Percentiles rank a stretch among this genome's conserved stretches.
phyloP scores from a whole-genome alignment of 169 alveolate genomes.

The Cryptosporidium ubiquitum region DNA sequence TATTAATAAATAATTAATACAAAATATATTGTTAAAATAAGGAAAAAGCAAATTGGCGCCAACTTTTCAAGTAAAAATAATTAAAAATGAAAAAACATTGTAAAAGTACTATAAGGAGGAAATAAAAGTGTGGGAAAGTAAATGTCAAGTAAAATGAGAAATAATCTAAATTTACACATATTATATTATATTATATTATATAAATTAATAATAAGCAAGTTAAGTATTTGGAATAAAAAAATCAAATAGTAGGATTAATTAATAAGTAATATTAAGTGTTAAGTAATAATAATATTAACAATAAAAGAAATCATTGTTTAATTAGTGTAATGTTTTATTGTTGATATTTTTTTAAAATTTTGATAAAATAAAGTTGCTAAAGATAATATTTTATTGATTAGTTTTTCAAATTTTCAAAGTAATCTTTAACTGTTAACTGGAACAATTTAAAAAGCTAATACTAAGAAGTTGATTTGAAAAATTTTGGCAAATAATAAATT shows the following conservation, averaged over 20 bases:
- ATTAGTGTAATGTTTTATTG: background rate
- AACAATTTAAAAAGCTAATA: background rate
- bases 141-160: slow-evolving; percentile 12
- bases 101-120: background rate
- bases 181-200: background rate
- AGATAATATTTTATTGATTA: slow-evolving; percentile 12
- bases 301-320: background rate
- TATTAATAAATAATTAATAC: background rate
- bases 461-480: background rate
- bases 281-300: background rate
- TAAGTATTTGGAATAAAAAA: background rate
- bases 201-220: background rate
- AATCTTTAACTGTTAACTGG: background rate
- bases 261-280: background rate
- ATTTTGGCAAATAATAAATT: background rate
- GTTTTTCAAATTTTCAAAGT: slow-evolving; percentile 6
- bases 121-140: slow-evolving; percentile 23
- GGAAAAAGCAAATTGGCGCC: slow-evolving; percentile 6
- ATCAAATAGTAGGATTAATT: background rate
- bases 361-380: background rate
- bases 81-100: background rate
- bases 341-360: background rate
- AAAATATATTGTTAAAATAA: too few species aligned
- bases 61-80: background rate
- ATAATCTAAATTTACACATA: background rate